Percentiles rank a stretch among this genome's conserved stretches.
Evolutionary conservation across 352 stramenopile genomes (phyloP).

Genomic region (Pythium insidiosum): DNA sequence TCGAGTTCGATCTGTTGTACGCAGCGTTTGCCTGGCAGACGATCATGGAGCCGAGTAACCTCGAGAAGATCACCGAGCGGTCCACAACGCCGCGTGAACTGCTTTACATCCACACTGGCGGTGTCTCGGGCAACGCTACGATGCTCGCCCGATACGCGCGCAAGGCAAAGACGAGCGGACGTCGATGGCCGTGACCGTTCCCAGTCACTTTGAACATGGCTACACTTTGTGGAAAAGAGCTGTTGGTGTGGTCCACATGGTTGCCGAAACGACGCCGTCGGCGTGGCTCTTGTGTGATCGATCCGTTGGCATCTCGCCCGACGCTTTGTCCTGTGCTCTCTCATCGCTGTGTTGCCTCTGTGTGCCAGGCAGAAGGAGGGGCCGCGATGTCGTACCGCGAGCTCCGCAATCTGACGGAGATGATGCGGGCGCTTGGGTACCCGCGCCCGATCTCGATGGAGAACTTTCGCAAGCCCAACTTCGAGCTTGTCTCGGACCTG

Average conservation of each 20-base stretch:
- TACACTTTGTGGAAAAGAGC: too few relatives aligned
- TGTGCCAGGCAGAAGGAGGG: not conserved
- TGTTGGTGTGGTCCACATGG: too few relatives aligned
- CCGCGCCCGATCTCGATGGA: conserved; percentile 86
- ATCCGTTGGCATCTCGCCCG: too few relatives aligned
- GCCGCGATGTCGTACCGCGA: conserved; percentile 76
- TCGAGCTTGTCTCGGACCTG: conserved; percentile 93
- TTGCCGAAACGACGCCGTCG: too few relatives aligned
- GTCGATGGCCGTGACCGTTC: conserved; percentile 1
- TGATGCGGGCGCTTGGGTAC: conserved; percentile 93
- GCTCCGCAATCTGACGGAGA: conserved; percentile 91
- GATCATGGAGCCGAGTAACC: conserved; percentile 44
- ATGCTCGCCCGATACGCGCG: conserved; percentile 58
- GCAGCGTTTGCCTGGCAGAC: conserved; percentile 69
- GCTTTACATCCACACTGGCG: conserved; percentile 78
- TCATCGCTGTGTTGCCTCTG: not conserved
- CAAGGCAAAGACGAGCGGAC: conserved; percentile 14
- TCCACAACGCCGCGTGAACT: conserved; percentile 41
- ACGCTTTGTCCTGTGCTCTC: not conserved
- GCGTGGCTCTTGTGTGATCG: too few relatives aligned
- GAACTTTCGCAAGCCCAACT: conserved; percentile 96
- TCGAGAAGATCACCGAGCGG: conserved; percentile 17
- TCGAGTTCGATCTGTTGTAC: conserved; percentile 78
- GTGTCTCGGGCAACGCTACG: conserved; percentile 58
- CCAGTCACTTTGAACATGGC: too few relatives aligned